Conservation (phyloP, 768 basidiomycete species). For the Fomitopsis pulvina region DNA sequence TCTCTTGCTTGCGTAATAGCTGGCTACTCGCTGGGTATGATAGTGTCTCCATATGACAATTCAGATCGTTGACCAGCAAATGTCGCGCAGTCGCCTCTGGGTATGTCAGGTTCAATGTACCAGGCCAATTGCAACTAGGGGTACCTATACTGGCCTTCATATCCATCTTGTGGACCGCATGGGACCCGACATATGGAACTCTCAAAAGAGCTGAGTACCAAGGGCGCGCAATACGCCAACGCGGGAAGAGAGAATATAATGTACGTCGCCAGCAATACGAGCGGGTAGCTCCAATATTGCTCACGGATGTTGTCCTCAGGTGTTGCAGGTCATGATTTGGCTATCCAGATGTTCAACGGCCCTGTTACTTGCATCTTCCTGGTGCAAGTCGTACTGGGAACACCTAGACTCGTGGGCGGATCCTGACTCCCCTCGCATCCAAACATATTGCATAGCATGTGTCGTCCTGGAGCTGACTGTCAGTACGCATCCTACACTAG, state of each 20-base stretch:
- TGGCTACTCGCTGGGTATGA: constrained; percentile 15
- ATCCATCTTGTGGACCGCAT: constrained; percentile 74
- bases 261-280: constrained; percentile 30
- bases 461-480: constrained; percentile 52
- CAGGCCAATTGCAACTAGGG: constrained; percentile 2
- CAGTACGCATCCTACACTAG: constrained; percentile 22
- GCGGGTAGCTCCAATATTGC: not conserved
- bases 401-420: constrained; percentile 29
- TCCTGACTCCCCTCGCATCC: constrained; percentile 29
- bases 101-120: constrained; percentile 3
- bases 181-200: constrained; percentile 78
- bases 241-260: constrained; percentile 56
- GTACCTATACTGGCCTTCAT: constrained; percentile 44
- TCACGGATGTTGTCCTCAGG: constrained; percentile 28
- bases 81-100: constrained; percentile 5
- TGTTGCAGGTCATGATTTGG: constrained; percentile 57
- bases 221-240: constrained; percentile 64
- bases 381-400: constrained; percentile 35
- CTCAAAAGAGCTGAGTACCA: constrained; percentile 55
- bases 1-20: constrained; percentile 29
- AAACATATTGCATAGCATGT: constrained; percentile 41
- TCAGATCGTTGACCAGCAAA: not conserved
- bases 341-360: constrained; percentile 46
- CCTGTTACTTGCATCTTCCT: constrained; percentile 35
- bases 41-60: not conserved